Evolutionary conservation across 2,329 filamentous ascomycete species (phyloP), one percentile per base, ranked within the genome.

Genomic region (Calonectria ilicicola): DNA sequence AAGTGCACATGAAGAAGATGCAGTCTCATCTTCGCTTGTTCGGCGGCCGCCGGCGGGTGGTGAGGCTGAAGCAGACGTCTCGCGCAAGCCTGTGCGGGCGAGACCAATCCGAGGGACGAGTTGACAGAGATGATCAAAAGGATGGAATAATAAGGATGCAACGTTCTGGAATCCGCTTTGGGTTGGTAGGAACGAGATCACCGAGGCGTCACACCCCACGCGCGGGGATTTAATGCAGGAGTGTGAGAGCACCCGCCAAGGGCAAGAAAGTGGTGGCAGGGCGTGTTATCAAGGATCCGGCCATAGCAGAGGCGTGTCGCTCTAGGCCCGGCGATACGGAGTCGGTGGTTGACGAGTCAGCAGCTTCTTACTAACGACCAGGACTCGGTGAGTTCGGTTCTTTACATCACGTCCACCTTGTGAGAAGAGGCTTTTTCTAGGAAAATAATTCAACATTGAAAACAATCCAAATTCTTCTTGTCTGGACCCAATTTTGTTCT

Each of bases 1-100:
- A 42, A 49, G 40, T 21, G 65, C 40, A 51, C 42, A 64, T 21
- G 32, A 47, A 23, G 6, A 29, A 64, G 32, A 32, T 32, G 23
- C 23, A 46, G n/a, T 29, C 32, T 27, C 65, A 67, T 72, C 21
- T 35, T 72, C 56, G 44, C 32, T 46, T 32, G 17, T 68, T 65
- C 69, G 47, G 65, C 47, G 42, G 69, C 65, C 65, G 69, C 27
- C 65, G 69, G 69, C 65, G 58, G 29, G 32, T 68, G 69, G 53
- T 49, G 68, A 70, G 42, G 23, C 35, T 26, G 14, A 21, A 44
- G 14, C 15, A 29, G 47, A 40, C 26, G 65, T 47, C 65, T 60
- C 47, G 23, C 29, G 23, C 47, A 51, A 32, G 46, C 17, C 26
- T 5, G 23, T n/a, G 53, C 40, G 56, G 46, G 21, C 26, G 26